These are phyloP conservation scores for Hemileia vastatrix DNA, from an alignment of 1,284 basidiomycete species.

Conservation along the genomic window DNA sequence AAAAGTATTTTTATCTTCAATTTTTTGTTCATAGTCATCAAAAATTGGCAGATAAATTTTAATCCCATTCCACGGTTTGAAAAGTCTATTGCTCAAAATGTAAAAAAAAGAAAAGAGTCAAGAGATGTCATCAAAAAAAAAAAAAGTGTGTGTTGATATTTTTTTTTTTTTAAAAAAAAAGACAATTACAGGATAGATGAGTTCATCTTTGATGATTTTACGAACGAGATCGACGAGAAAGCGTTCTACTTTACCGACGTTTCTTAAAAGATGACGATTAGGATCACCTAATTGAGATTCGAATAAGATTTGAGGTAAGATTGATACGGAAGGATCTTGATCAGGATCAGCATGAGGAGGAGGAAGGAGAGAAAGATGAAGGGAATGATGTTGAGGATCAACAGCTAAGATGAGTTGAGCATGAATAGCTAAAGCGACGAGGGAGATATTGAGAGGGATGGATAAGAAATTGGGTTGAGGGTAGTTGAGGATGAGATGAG, in stretches of 20 bases:
- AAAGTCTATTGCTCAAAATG: too few species aligned
- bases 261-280: slow-evolving; percentile 90
- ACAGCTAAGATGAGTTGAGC: slow-evolving; percentile 84
- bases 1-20: too few species aligned
- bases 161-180: too few species aligned
- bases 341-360: neutral
- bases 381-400: slow-evolving; percentile 62
- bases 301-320: slow-evolving; percentile 84
- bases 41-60: too few species aligned
- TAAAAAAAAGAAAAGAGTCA: too few species aligned
- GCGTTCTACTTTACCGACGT: slow-evolving; percentile 92
- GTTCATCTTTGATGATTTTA: slow-evolving; percentile 67
- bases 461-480: slow-evolving; percentile 91
- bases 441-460: slow-evolving; percentile 81
- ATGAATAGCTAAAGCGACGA: slow-evolving; percentile 75
- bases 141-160: too few species aligned
- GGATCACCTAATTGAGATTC: slow-evolving; percentile 94
- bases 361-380: slow-evolving; percentile 71
- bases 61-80: too few species aligned
- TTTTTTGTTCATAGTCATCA: too few species aligned
- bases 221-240: slow-evolving; percentile 92
- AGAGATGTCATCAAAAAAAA: too few species aligned
- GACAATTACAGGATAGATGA: too few species aligned
- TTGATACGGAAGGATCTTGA: slow-evolving; percentile 62
- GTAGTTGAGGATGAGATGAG: slow-evolving; percentile 89